A percentile compares a stretch with the other conserved stretches of the same genome.
Conservation (phyloP, 495 filamentous ascomycete genomes). For the Penicillium cinerascens region DNA sequence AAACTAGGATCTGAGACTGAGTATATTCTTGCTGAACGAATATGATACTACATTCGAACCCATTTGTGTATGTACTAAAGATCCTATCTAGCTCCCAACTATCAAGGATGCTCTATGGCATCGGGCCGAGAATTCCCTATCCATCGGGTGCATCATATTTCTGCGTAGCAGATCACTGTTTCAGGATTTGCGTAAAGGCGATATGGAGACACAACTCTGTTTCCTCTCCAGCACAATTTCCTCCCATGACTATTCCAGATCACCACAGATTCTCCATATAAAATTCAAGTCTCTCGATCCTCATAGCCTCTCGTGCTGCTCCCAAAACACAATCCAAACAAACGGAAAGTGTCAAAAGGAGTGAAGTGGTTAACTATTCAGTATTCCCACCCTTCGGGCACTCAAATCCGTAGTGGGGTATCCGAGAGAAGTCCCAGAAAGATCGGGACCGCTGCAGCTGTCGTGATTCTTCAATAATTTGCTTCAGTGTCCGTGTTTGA, state of each 20-base stretch:
- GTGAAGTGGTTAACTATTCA: background rate
- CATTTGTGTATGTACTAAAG: background rate
- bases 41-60: background rate
- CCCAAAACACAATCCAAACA: background rate
- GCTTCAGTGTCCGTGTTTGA: conserved; percentile 22
- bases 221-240: background rate
- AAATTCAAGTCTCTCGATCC: background rate
- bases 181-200: background rate
- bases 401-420: conserved; percentile 6
- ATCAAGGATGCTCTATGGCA: background rate
- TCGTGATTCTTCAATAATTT: conserved; percentile 17
- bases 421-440: conserved; percentile 1
- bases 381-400: background rate
- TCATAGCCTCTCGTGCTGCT: background rate
- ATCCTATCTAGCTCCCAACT: background rate
- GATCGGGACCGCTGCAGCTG: conserved; percentile 8
- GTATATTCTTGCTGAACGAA: background rate
- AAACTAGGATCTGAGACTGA: no score
- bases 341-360: background rate
- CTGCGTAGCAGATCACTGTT: background rate
- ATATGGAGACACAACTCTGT: background rate
- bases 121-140: background rate
- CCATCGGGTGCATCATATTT: background rate
- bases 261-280: background rate
- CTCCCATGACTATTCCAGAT: background rate